These are phyloP conservation scores for Cyberlindnera mycetangii DNA, from an alignment of 805 yeast genomes.

Conservation along the genomic window DNA sequence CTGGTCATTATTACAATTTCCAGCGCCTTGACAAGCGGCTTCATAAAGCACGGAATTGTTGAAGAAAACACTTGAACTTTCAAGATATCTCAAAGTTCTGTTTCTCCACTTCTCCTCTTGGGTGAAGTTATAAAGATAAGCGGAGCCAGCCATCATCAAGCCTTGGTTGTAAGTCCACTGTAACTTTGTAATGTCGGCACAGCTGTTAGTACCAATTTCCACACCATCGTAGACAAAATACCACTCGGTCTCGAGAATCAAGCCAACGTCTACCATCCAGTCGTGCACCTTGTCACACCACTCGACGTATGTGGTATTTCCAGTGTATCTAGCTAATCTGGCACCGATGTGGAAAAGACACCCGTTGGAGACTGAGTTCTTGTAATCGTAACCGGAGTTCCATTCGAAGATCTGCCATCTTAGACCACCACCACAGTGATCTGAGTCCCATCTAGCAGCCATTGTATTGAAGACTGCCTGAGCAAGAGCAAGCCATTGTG, in stretches of 20 bases:
- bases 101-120: conserved; percentile 55
- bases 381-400: conserved; percentile 86
- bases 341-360: conserved; percentile 79
- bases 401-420: conserved; percentile 91
- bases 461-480: conserved; percentile 88
- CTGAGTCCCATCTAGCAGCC: conserved; percentile 73
- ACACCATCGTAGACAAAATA: conserved; percentile 63
- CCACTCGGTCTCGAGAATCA: conserved; percentile 40
- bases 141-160: conserved; percentile 63
- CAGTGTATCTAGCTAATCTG: conserved; percentile 75
- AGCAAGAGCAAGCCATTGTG: conserved; percentile 73
- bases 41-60: conserved; percentile 56
- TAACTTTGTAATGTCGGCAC: conserved; percentile 46
- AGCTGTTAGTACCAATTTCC: conserved; percentile 39
- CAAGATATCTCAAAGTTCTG: conserved; percentile 48
- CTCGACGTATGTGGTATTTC: conserved; percentile 67
- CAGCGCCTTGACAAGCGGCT: conserved; percentile 62
- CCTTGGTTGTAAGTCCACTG: conserved; percentile 82
- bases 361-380: conserved; percentile 86
- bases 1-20: conserved; percentile 67
- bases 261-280: conserved; percentile 58
- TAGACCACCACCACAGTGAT: conserved; percentile 68
- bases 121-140: conserved; percentile 64
- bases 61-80: conserved; percentile 56
- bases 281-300: conserved; percentile 72